Evolutionary conservation across 2,329 filamentous ascomycete genomes (phyloP).

Genomic region (Pleomassaria siparia): DNA sequence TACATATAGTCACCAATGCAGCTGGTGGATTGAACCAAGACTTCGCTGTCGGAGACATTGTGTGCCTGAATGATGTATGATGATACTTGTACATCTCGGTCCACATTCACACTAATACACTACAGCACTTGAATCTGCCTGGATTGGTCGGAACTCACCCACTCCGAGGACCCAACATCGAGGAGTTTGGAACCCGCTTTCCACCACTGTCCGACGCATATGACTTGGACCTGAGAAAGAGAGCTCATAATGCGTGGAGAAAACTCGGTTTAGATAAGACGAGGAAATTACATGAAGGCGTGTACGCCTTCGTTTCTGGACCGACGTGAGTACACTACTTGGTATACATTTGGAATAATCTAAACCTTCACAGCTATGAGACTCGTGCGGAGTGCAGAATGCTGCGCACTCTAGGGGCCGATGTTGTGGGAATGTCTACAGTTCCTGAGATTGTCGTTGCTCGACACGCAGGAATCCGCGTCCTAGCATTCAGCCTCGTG

Average conservation of each 20-base stretch:
- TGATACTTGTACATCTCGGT: not conserved
- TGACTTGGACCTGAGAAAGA: constrained; percentile 61
- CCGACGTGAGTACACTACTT: constrained; percentile 52
- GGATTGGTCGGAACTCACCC: constrained; percentile 64
- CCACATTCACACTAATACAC: constrained; percentile 11
- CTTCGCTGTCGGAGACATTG: constrained; percentile 66
- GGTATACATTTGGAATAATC: constrained; percentile 1
- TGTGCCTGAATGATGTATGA: constrained; percentile 64
- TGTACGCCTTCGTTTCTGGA: constrained; percentile 66
- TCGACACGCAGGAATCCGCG: constrained; percentile 63
- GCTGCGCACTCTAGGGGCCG: constrained; percentile 62
- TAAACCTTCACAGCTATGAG: constrained; percentile 55
- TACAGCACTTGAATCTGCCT: constrained; percentile 63
- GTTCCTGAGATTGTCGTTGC: constrained; percentile 69
- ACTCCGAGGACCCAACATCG: constrained; percentile 62
- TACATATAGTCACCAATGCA: constrained; percentile 62
- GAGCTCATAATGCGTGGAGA: constrained; percentile 60
- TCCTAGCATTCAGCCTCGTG: constrained; percentile 66
- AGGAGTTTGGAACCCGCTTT: constrained; percentile 64
- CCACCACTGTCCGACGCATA: constrained; percentile 67
- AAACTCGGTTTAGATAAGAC: constrained; percentile 50
- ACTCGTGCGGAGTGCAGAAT: constrained; percentile 66
- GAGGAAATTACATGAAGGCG: constrained; percentile 62
- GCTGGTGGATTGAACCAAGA: constrained; percentile 66
- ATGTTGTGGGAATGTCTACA: constrained; percentile 71